Base-by-base conservation (phyloP, 805 yeast genomes). In the Saturnispora ahearnii region DNA sequence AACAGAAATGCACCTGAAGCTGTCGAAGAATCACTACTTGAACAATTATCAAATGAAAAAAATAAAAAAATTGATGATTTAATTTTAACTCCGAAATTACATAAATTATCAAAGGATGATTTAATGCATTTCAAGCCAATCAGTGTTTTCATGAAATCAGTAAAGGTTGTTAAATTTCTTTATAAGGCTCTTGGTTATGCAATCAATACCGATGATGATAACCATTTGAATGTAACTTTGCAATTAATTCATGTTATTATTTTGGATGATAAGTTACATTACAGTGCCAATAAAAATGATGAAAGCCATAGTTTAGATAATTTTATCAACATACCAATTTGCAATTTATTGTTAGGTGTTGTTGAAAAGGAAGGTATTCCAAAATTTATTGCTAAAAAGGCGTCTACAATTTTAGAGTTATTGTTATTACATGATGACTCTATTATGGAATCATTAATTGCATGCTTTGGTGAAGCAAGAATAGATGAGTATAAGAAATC, bases 231-330 rank as follows among this genome's bases (percentile, higher is more conserved):
- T 15, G 79, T 78, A 41, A 58, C 82, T n/a, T 69, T 86, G 36
- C 93, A 85, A 61, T 69, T 86, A 45, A 55, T 83, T 2, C 88
- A 85, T 66, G 90, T 86, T 5, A 52, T 57, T 28, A 69, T 82
- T 7, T 59, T 84, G 18, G 45, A 65, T 18, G 69, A 60, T 54
- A 59, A 55, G 41, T 45, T 51, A 2, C 32, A 50, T 8, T 45
- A 55, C 38, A 54, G 73, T 24, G 69, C 73, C 31, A 73, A 55
- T 40, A 55, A 74, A 24, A 69, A 73, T 31, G 73, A 72, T n/a
- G 57, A 66, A 2, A n/a, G 13, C 13, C 59, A 59, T 52, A 57
- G 58, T 1, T 51, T 67, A 29, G 38, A 55, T 21, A 46, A 53
- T 21, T 80, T 76, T 53, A 62, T 77, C n/a, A 66, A 68, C 24